Base-by-base conservation (phyloP, 2,329 filamentous ascomycete genomes). In the Sphaerulina musiva region DNA sequence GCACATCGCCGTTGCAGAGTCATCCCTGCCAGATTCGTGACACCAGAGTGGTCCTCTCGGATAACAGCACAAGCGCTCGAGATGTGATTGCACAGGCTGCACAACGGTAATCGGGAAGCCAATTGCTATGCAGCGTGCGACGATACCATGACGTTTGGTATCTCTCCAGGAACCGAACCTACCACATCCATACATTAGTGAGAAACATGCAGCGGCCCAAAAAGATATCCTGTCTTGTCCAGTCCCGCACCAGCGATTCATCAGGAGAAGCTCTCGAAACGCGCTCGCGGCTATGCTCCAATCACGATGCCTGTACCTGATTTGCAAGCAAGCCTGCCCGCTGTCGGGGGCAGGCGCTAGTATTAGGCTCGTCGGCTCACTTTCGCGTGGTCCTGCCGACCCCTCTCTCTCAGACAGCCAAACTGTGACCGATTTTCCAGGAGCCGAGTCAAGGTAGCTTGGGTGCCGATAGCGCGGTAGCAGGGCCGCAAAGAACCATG, bases 281-380 rank as follows among this genome's bases (percentile, higher is more conserved):
- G 40, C n/a, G 29, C 48, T 40, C 46, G 54, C 54, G 54, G 54
- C 54, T 53, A 53, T 49, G 39, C 11, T 26, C 54, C 48, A 53
- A 56, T 56, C 54, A 49, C 23, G 9, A 12, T 42, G 26, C 26
- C 41, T 34, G 48, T 56, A 42, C 44, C 48, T 52, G 54, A 52
- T 31, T 46, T 55, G 23, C 49, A 38, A 29, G 49, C 26, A 29
- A 29, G 26, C 26, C 26, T 29, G 26, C 26, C 26, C 26, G 41
- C 43, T 31, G 20, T 31, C 14, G 7, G n/a, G 32, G 39, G 44
- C 36, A 31, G 45, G 17, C 48, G 48, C 54, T 52, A 52, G 45
- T 39, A 6, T 56, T 52, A 56, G 54, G 54, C 49, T 56, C 54
- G 29, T 48, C 54, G 54, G 54, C 54, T 53, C 45, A 53, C 45